Percentiles rank a stretch among this genome's conserved stretches.
phyloP scores from a whole-genome alignment of 352 stramenopile genomes.

The Saprolegnia diclina region DNA sequence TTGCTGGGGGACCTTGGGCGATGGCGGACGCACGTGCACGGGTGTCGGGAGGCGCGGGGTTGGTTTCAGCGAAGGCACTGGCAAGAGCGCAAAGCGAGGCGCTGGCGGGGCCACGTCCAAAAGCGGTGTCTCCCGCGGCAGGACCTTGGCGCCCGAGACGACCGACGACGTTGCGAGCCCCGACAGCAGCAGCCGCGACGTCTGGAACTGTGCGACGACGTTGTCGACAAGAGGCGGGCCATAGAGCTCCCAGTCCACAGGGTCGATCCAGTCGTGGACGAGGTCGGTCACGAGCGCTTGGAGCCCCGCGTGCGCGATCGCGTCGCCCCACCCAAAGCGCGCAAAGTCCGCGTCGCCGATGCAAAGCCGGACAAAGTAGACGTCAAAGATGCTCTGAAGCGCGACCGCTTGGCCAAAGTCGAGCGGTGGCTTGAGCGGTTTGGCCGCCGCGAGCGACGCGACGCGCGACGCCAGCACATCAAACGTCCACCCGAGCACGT shows the following conservation, averaged over 20 bases:
- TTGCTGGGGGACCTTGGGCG: not conserved
- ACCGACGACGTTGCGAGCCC: slow-evolving; percentile 82
- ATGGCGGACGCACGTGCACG: slow-evolving; percentile 28
- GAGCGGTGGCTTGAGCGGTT: slow-evolving; percentile 27
- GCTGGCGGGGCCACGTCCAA: slow-evolving; percentile 69
- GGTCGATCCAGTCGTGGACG: slow-evolving; percentile 80
- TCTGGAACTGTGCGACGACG: slow-evolving; percentile 80
- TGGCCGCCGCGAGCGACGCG: not conserved
- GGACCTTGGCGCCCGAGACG: slow-evolving; percentile 29
- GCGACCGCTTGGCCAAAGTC: slow-evolving; percentile 83
- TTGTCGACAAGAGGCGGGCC: slow-evolving; percentile 80
- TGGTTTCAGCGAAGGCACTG: slow-evolving; percentile 28
- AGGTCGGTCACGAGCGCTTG: slow-evolving; percentile 32
- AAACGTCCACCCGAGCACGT: slow-evolving; percentile 11
- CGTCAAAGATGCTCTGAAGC: slow-evolving; percentile 83
- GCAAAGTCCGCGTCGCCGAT: slow-evolving; percentile 82
- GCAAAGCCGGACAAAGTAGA: slow-evolving; percentile 84
- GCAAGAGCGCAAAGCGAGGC: slow-evolving; percentile 72
- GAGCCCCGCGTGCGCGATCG: slow-evolving; percentile 43
- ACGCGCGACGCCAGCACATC: not conserved
- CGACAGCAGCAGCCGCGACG: slow-evolving; percentile 79
- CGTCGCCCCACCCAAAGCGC: slow-evolving; percentile 83
- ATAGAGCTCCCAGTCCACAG: slow-evolving; percentile 86
- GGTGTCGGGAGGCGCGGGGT: slow-evolving; percentile 41
- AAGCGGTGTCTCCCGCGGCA: slow-evolving; percentile 59